phyloP scores from a whole-genome alignment of 805 yeast species.

The Kuraishia cidri region DNA sequence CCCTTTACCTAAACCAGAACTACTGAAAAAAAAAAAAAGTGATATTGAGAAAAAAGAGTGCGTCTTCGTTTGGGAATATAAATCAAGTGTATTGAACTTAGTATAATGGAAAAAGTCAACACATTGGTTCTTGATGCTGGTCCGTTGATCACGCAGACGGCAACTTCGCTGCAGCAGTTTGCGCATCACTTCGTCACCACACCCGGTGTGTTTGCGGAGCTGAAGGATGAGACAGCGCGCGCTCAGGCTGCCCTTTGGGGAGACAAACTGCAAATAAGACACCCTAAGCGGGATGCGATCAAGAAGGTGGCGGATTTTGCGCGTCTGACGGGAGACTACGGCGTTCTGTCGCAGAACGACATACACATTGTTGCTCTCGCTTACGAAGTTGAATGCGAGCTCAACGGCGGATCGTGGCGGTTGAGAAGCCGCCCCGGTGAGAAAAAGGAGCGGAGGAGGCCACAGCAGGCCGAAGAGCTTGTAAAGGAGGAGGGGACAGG shows the following conservation, averaged over 20 bases:
- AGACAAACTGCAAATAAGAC: slow-evolving; percentile 59
- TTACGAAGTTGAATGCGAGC: slow-evolving; percentile 75
- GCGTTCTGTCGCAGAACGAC: slow-evolving; percentile 87
- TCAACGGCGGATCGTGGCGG: slow-evolving; percentile 60
- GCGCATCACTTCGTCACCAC: slow-evolving; percentile 78
- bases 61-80: no score
- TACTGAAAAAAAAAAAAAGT: no score
- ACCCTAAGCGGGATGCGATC: slow-evolving; percentile 62
- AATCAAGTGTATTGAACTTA: no score
- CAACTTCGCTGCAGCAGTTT: slow-evolving; percentile 57
- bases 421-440: slow-evolving; percentile 72
- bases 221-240: slow-evolving; percentile 79
- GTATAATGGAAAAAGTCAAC: slow-evolving; percentile 39
- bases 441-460: slow-evolving; percentile 26
- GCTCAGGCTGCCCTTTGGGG: slow-evolving; percentile 77
- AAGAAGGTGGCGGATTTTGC: slow-evolving; percentile 69
- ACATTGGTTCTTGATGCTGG: slow-evolving; percentile 87
- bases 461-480: no score
- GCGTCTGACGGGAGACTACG: slow-evolving; percentile 81
- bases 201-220: slow-evolving; percentile 84
- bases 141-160: slow-evolving; percentile 83
- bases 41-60: no score
- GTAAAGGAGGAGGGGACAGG: slow-evolving; percentile 28
- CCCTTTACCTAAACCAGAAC: no score
- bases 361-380: slow-evolving; percentile 86